Conservation (phyloP, 139 green algal genomes). For the Ettlia oleoabundans region DNA sequence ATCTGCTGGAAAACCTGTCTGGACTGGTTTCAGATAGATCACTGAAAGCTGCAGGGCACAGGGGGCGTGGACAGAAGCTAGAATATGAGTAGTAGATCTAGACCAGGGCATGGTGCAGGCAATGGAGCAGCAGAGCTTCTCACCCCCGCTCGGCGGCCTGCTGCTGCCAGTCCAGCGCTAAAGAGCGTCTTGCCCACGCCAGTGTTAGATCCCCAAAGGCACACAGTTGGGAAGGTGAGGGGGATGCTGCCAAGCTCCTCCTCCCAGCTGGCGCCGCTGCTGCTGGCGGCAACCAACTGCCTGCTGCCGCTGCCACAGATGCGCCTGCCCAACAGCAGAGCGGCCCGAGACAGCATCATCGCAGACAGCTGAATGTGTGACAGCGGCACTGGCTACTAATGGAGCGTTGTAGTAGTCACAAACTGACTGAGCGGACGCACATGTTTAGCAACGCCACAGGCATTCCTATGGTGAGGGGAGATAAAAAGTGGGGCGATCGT, state of each 20-base stretch:
- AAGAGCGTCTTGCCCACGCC: conserved; percentile 96
- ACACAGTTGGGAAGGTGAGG: conserved; percentile 37
- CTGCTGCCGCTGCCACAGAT: background rate
- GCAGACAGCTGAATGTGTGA: no score
- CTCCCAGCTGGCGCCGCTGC: background rate
- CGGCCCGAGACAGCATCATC: background rate
- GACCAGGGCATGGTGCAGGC: background rate
- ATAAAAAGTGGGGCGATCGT: no score
- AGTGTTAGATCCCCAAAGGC: conserved; percentile 95
- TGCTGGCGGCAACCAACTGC: no score
- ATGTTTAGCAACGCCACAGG: no score
- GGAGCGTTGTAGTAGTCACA: no score
- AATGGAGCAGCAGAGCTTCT: background rate
- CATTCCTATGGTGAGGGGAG: no score
- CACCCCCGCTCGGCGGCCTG: conserved; percentile 36
- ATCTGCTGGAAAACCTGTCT: conserved; percentile 93
- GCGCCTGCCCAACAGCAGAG: background rate
- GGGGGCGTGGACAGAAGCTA: background rate
- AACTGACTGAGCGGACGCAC: no score
- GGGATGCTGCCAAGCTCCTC: conserved; percentile 25
- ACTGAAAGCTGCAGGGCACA: conserved; percentile 58
- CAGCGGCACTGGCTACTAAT: background rate
- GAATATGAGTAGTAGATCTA: no score
- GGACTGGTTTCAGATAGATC: conserved; percentile 95
- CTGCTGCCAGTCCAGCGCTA: conserved; percentile 73